phyloP scores from a whole-genome alignment of 2,329 filamentous ascomycete genomes.

The Drechslera avenae region DNA sequence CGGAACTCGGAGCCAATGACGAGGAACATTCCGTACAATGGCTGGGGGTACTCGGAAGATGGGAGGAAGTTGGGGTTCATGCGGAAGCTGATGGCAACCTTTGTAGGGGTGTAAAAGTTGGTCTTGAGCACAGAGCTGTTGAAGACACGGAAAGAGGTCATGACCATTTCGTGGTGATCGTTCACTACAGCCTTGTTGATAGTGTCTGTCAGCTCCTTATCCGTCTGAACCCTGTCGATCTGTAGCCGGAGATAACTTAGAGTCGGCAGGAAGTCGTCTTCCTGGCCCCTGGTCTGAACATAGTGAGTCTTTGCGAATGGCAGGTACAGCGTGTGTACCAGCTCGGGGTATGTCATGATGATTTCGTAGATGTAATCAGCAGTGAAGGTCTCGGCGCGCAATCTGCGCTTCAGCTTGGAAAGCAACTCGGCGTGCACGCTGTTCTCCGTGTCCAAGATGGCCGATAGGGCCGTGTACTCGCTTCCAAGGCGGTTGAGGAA shows the following conservation, averaged over 20 bases:
- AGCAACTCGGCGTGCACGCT: constrained; percentile 85
- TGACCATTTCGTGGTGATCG: constrained; percentile 97
- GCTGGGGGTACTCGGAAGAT: constrained; percentile 88
- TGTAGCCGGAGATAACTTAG: constrained; percentile 70
- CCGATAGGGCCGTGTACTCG: constrained; percentile 86
- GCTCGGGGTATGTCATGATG: constrained; percentile 84
- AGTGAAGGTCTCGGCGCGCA: constrained; percentile 96
- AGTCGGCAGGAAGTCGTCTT: constrained; percentile 72
- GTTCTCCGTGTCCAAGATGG: constrained; percentile 79
- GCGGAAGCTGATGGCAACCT: constrained; percentile 96
- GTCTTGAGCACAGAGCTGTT: constrained; percentile 94
- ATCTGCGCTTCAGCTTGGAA: constrained; percentile 90
- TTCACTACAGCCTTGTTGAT: constrained; percentile 60
- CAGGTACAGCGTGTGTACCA: constrained; percentile 87
- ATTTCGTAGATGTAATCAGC: constrained; percentile 98
- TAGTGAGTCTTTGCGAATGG: constrained; percentile 90
- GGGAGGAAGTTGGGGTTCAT: constrained; percentile 89
- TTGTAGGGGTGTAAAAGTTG: constrained; percentile 97
- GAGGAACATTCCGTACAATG: constrained; percentile 96
- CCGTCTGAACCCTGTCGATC: constrained; percentile 63
- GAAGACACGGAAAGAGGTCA: constrained; percentile 95
- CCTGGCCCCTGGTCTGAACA: constrained; percentile 66
- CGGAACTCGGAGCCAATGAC: constrained; percentile 96
- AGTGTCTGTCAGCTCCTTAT: constrained; percentile 46
- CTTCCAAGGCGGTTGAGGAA: constrained; percentile 94